Evolutionary conservation across 2,329 filamentous ascomycete species (phyloP).

Genomic region (Diplodia intermedia): DNA sequence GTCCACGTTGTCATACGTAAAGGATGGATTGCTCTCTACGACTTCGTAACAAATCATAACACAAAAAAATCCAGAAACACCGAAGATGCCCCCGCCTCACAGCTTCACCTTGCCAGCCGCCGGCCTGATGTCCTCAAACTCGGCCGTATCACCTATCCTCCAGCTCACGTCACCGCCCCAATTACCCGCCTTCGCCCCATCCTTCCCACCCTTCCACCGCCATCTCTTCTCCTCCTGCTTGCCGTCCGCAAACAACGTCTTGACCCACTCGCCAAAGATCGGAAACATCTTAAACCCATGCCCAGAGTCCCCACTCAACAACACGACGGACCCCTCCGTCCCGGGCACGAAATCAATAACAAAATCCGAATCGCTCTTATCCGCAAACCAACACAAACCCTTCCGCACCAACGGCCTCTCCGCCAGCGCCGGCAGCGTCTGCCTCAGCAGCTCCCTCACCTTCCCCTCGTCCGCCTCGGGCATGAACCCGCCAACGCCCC

Average conservation of each 20-base stretch:
- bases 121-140: conserved; percentile 34
- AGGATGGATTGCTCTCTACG: neutral
- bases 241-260: conserved; percentile 54
- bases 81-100: conserved; percentile 12
- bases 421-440: conserved; percentile 61
- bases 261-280: conserved; percentile 61
- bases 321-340: conserved; percentile 55
- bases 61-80: neutral
- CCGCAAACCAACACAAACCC: conserved; percentile 69
- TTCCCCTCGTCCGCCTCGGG: conserved; percentile 61
- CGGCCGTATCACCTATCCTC: conserved; percentile 51
- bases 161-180: conserved; percentile 59
- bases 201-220: conserved; percentile 58
- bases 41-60: too few relatives aligned
- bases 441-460: conserved; percentile 58
- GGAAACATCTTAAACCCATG: conserved; percentile 70
- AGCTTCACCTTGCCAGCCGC: conserved; percentile 36
- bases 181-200: conserved; percentile 38
- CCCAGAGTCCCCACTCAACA: conserved; percentile 65
- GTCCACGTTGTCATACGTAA: too few relatives aligned
- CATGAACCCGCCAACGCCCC: too few relatives aligned
- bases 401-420: conserved; percentile 64
- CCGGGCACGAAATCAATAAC: conserved; percentile 65
- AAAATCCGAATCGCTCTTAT: conserved; percentile 66
- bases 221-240: conserved; percentile 57